Evolutionary conservation across 768 basidiomycete species (phyloP).

Genomic region (Gloeostereum incarnatum): DNA sequence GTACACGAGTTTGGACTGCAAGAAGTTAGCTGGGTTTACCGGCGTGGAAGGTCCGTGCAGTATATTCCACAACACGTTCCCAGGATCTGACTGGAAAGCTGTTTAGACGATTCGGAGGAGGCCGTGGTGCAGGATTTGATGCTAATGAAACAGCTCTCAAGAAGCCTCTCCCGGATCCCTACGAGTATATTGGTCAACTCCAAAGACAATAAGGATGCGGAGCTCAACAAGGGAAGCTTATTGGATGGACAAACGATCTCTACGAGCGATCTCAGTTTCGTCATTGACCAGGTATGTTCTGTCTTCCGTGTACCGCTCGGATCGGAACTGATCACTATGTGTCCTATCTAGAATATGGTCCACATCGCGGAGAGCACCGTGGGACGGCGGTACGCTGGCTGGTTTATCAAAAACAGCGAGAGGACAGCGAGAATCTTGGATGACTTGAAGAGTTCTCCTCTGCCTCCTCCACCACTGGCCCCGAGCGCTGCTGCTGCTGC

Average conservation of each 20-base stretch:
- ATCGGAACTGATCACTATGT: background rate
- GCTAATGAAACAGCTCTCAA: conserved; percentile 86
- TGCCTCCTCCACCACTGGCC: conserved; percentile 27
- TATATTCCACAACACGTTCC: conserved; percentile 36
- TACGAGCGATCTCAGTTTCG: conserved; percentile 92
- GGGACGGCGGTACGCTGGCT: conserved; percentile 88
- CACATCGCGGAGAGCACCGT: conserved; percentile 94
- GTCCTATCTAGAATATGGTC: conserved; percentile 75
- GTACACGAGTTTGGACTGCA: conserved; percentile 88
- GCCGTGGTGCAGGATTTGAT: conserved; percentile 95
- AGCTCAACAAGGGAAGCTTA: conserved; percentile 39
- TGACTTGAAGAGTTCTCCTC: conserved; percentile 49
- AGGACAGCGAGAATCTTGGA: conserved; percentile 83
- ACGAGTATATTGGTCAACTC: conserved; percentile 26
- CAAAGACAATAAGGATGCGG: conserved; percentile 21
- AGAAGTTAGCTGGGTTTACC: conserved; percentile 90
- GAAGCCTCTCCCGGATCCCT: conserved; percentile 62
- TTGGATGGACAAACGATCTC: conserved; percentile 82
- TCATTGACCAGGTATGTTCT: conserved; percentile 76
- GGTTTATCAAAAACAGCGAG: conserved; percentile 96
- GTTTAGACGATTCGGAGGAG: conserved; percentile 69
- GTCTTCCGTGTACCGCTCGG: background rate
- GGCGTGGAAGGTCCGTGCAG: too few relatives aligned
- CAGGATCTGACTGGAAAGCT: conserved; percentile 1
- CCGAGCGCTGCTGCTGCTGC: conserved; percentile 13